Conservation (phyloP, 2,329 filamentous ascomycete genomes). For the Penicillium sp. region DNA sequence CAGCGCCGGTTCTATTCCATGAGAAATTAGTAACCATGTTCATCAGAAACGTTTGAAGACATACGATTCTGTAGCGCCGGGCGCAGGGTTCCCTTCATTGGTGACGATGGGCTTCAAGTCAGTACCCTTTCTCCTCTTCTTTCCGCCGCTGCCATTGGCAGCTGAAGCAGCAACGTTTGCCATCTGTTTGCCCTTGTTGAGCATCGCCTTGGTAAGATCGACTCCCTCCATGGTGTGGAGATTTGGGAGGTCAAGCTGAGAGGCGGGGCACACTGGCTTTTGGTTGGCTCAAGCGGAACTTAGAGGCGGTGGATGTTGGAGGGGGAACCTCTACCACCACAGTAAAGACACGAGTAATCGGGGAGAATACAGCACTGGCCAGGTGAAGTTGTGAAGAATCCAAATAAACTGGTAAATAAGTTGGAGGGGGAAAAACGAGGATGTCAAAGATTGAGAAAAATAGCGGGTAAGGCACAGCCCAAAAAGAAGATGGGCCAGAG, state of each 20-base stretch:
- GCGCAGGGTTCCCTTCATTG: conserved; percentile 53
- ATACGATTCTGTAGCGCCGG: conserved; percentile 38
- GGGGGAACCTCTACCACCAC: background rate
- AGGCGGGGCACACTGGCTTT: conserved; percentile 26
- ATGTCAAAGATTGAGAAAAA: background rate
- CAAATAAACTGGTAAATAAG: background rate
- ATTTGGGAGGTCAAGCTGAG: conserved; percentile 20
- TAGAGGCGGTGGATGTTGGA: conserved; percentile 21
- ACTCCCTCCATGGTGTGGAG: conserved; percentile 59
- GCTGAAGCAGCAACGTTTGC: conserved; percentile 49
- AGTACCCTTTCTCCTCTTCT: conserved; percentile 66
- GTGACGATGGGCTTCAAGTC: conserved; percentile 67
- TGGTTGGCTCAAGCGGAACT: conserved; percentile 12
- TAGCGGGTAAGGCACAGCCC: background rate
- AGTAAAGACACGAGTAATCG: background rate
- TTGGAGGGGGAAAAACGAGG: background rate
- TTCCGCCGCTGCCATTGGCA: conserved; percentile 58
- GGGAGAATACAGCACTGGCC: background rate
- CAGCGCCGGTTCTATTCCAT: conserved; percentile 31
- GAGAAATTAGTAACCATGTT: conserved; percentile 8
- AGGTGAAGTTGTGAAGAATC: background rate
- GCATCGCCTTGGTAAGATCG: conserved; percentile 63
- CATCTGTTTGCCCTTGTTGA: conserved; percentile 66
- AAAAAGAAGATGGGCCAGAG: background rate
- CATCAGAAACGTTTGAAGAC: conserved; percentile 18